Base-by-base conservation (phyloP, 2,329 filamentous ascomycete genomes). In the Pseudovirgaria hyperparasitica region DNA sequence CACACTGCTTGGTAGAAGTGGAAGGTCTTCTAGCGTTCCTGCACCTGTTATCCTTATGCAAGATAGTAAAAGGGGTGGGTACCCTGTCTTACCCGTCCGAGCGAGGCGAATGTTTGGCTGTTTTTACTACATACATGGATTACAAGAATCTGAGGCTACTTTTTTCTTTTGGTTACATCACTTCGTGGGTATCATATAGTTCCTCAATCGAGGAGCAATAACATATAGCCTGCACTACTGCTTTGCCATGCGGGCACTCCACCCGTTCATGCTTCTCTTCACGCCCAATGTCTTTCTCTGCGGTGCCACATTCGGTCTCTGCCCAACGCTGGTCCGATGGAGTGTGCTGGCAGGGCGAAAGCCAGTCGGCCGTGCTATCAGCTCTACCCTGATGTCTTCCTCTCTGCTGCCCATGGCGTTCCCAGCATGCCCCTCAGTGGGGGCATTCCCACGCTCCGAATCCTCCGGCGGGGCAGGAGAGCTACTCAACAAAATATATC, bases 221-320 rank as follows among this genome's bases (percentile, higher is more conserved):
- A n/a, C n/a, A n/a, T n/a, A n/a, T n/a, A n/a, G n/a, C n/a, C n/a
- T n/a, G n/a, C n/a, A n/a, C n/a, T n/a, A n/a, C n/a, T n/a, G n/a
- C n/a, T n/a, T n/a, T n/a, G n/a, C n/a, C n/a, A n/a, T n/a, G n/a
- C n/a, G n/a, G n/a, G n/a, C 50, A 28, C 43, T 55, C 65, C 65
- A 69, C 2, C 61, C 60, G 34, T 64, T 56, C 52, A 70, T 57
- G 27, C 55, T 62, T 28, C 60, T 48, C 31, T 60, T 53, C 32
- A 64, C 53, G 2, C 67, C 67, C 29, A 69, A 35, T n/a, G 63
- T 67, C 39, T 50, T 62, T 35, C 55, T 56, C 25, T 45, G 50
- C 18, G 40, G 27, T 19, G 27, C 43, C 8, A 42, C 39, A 22
- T 28, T 41, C 22, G 45, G 40, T 27, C 50, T 28, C 24, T 41